Evolutionary conservation across 75 land plant species (phyloP).

Genomic region (Pinus taeda): DNA sequence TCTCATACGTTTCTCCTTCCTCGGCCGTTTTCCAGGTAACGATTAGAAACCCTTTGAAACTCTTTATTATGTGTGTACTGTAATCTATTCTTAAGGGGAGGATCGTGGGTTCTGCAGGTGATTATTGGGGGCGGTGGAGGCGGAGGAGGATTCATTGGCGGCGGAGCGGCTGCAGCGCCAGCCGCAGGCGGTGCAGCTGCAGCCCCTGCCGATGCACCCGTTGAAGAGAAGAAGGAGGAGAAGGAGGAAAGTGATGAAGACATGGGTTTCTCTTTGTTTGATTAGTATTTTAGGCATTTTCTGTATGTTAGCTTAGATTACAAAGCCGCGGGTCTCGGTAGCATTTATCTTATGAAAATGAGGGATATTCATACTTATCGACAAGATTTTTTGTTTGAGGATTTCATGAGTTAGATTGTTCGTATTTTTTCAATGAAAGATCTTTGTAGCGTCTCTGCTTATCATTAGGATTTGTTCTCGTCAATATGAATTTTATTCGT

Average conservation of each 20-base stretch:
- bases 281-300: constrained; percentile 26
- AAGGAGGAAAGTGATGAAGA: constrained; percentile 65
- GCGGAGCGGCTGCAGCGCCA: constrained; percentile 30
- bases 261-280: constrained; percentile 81
- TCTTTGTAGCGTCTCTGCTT: no score
- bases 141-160: constrained; percentile 22
- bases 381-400: no score
- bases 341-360: no score
- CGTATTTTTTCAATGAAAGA: no score
- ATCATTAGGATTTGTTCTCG: no score
- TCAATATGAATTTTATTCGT: no score
- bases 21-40: constrained; percentile 79
- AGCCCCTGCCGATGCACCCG: constrained; percentile 36
- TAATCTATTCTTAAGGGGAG: neutral
- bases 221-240: constrained; percentile 58
- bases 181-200: constrained; percentile 28
- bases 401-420: no score
- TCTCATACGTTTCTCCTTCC: constrained; percentile 63
- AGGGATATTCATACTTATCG: no score
- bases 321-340: no score
- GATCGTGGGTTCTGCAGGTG: neutral
- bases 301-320: no score
- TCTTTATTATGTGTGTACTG: neutral
- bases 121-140: constrained; percentile 63
- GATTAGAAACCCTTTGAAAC: neutral